phyloP scores from a whole-genome alignment of 345 rosid species.

The Balakata baccata region DNA sequence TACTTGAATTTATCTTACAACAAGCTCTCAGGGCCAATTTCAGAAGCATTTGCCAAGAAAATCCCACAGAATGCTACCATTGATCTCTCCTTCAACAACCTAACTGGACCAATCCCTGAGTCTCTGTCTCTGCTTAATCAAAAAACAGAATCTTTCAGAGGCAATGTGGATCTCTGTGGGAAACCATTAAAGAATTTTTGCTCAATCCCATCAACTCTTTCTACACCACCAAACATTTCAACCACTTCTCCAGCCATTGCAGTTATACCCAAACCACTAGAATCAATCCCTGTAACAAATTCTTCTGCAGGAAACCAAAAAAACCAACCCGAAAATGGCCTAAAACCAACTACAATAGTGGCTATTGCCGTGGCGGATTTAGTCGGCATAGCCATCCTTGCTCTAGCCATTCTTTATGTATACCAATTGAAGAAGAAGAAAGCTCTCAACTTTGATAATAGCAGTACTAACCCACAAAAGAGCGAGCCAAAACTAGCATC shows the following conservation, averaged over 20 bases:
- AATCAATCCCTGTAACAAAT: constrained; percentile 33
- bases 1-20: constrained; percentile 75
- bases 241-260: constrained; percentile 84
- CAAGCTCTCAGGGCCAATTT: constrained; percentile 57
- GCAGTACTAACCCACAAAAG: constrained; percentile 14
- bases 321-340: constrained; percentile 36
- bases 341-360: constrained; percentile 67
- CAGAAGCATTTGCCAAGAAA: constrained; percentile 51
- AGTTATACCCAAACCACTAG: constrained; percentile 61
- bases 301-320: constrained; percentile 13
- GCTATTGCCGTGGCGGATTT: constrained; percentile 60
- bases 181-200: constrained; percentile 76
- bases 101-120: constrained; percentile 75
- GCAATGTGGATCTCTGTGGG: constrained; percentile 73
- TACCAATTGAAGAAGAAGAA: constrained; percentile 62
- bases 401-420: constrained; percentile 55
- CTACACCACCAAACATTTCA: constrained; percentile 63
- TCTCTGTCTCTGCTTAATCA: constrained; percentile 54
- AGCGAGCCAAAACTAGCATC: constrained; percentile 23
- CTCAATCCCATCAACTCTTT: constrained; percentile 67
- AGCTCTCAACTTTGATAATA: not conserved
- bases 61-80: constrained; percentile 53
- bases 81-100: constrained; percentile 81
- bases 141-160: constrained; percentile 50
- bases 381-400: constrained; percentile 60